Conservation (phyloP, 352 stramenopile species). For the Globisporangium spinosum region DNA sequence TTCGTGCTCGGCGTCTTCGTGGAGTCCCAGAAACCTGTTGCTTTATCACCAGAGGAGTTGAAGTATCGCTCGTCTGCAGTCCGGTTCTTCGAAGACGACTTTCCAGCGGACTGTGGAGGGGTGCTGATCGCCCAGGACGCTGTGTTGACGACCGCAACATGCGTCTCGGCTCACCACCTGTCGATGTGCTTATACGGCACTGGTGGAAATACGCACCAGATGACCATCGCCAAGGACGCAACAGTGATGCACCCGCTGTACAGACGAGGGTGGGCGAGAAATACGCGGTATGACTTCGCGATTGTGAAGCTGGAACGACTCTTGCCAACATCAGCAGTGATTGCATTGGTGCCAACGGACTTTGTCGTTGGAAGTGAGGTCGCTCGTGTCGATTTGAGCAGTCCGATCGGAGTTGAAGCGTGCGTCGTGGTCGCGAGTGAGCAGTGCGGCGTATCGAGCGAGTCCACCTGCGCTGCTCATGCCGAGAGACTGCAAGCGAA, state of each 20-base stretch:
- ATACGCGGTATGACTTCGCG: conserved; percentile 2
- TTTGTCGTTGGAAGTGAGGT: background rate
- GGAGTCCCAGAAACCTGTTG: background rate
- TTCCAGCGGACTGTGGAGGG: background rate
- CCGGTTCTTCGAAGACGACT: background rate
- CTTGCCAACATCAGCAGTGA: background rate
- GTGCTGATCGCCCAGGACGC: conserved; percentile 1
- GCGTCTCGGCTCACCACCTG: background rate
- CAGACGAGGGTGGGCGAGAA: background rate
- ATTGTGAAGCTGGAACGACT: background rate
- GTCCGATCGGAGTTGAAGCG: background rate
- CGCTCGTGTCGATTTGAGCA: background rate
- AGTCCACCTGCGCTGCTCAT: background rate
- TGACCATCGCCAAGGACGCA: background rate
- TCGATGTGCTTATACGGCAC: background rate
- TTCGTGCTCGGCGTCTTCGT: background rate
- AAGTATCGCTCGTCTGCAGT: background rate
- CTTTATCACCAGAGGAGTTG: background rate
- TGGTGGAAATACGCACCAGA: background rate
- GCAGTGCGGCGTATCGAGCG: too few species aligned
- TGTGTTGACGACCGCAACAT: conserved; percentile 9
- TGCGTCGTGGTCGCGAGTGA: background rate
- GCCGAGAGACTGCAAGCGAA: background rate
- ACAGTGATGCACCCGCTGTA: conserved; percentile 9
- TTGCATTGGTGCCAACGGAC: background rate